phyloP scores from a whole-genome alignment of 2,329 filamentous ascomycete species.

The Aureobasidium zeae region DNA sequence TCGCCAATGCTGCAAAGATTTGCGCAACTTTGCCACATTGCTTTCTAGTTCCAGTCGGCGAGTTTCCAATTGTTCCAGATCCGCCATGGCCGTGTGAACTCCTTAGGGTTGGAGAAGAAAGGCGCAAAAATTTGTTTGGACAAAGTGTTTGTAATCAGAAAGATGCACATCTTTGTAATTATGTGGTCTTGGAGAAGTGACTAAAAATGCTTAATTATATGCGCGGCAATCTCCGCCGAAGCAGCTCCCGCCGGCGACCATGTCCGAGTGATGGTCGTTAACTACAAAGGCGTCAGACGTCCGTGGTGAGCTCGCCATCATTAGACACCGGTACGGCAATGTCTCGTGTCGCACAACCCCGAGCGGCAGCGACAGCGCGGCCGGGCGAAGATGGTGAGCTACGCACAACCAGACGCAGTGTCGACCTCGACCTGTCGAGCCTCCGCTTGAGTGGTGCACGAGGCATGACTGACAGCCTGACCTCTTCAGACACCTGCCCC shows the following conservation, averaged over 20 bases:
- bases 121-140: neutral
- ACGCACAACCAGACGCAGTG: too few relatives aligned
- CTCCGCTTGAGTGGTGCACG: constrained; percentile 6
- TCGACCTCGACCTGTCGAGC: constrained; percentile 15
- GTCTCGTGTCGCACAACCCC: constrained; percentile 27
- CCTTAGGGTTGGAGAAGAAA: too few relatives aligned
- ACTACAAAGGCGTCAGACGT: too few relatives aligned
- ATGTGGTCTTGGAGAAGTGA: constrained; percentile 7
- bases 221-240: constrained; percentile 9
- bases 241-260: too few relatives aligned
- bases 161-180: neutral
- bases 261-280: too few relatives aligned
- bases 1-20: constrained; percentile 78
- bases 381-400: constrained; percentile 27
- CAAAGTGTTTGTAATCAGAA: constrained; percentile 9
- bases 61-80: constrained; percentile 9
- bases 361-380: constrained; percentile 20
- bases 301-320: constrained; percentile 19
- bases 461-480: constrained; percentile 17
- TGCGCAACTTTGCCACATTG: constrained; percentile 62
- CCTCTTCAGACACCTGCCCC: constrained; percentile 72
- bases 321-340: constrained; percentile 22
- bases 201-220: constrained; percentile 1
- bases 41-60: constrained; percentile 67
- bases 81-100: constrained; percentile 3